phyloP scores from a whole-genome alignment of 73 alveolate genomes.

The Stentor coeruleus region DNA sequence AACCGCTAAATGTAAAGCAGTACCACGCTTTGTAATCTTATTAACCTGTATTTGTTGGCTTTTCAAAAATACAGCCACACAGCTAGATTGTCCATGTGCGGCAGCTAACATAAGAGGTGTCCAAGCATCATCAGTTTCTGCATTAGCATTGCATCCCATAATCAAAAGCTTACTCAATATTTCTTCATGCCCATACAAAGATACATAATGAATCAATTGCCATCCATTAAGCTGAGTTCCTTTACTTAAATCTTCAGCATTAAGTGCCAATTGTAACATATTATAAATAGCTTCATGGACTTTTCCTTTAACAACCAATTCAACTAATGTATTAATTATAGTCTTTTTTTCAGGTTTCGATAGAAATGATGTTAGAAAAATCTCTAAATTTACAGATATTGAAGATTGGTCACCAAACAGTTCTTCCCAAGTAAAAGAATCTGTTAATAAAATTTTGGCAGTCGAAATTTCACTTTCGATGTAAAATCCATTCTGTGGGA shows the following conservation, averaged over 20 bases:
- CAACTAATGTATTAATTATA: background rate
- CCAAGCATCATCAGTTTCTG: slow-evolving; percentile 10
- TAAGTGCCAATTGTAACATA: background rate
- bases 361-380: background rate
- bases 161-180: background rate
- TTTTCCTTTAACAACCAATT: background rate
- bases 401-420: background rate
- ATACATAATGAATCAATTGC: slow-evolving; percentile 14
- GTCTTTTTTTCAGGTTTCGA: background rate
- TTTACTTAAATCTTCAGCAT: background rate
- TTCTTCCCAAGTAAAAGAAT: background rate
- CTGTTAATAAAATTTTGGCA: background rate
- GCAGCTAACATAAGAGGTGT: slow-evolving; percentile 11
- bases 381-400: background rate
- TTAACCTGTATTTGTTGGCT: background rate
- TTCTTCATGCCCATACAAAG: background rate
- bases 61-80: background rate
- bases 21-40: background rate
- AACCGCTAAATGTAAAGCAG: slow-evolving; percentile 15
- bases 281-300: background rate
- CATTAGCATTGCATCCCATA: background rate
- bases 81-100: background rate
- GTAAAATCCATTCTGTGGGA: background rate
- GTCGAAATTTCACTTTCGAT: background rate
- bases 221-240: slow-evolving; percentile 11